Conservation (phyloP, 2,329 filamentous ascomycete species). For the Capronia americana region DNA sequence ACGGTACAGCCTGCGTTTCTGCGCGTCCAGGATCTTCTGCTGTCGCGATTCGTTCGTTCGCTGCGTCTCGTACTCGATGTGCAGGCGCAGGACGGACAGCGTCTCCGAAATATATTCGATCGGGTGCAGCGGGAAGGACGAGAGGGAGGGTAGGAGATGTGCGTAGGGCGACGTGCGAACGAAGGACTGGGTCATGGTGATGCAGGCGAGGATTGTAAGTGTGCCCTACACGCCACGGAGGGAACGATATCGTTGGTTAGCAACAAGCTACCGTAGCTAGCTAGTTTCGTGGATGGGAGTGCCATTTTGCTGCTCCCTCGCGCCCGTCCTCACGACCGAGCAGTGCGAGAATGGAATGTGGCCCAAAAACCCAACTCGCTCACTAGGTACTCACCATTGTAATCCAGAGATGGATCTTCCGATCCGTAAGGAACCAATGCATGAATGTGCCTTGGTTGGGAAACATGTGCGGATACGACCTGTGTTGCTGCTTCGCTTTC, state of each 20-base stretch:
- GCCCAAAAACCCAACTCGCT: background rate
- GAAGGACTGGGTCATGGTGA: conserved; percentile 43
- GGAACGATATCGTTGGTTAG: background rate
- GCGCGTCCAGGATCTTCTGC: conserved; percentile 79
- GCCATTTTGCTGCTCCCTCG: background rate
- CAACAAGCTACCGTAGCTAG: background rate
- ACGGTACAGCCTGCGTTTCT: conserved; percentile 84
- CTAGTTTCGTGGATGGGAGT: background rate
- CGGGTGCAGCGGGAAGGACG: conserved; percentile 73
- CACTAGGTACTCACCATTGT: conserved; percentile 68
- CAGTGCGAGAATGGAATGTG: too few relatives aligned
- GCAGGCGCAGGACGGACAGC: conserved; percentile 75
- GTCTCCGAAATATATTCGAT: conserved; percentile 69
- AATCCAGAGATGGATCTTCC: conserved; percentile 78
- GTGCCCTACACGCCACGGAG: conserved; percentile 53
- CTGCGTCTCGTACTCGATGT: conserved; percentile 73
- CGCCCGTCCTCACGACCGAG: background rate
- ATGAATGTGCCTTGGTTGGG: conserved; percentile 80
- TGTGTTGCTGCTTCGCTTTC: conserved; percentile 67
- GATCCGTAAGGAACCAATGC: conserved; percentile 83
- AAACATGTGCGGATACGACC: conserved; percentile 87
- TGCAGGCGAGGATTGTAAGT: conserved; percentile 42
- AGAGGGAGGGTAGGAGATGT: conserved; percentile 75
- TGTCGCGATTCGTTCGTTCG: conserved; percentile 74
- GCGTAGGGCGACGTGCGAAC: conserved; percentile 71